Base-by-base conservation (phyloP, 768 basidiomycete genomes). In the Hemileccinum rubropunctum region DNA sequence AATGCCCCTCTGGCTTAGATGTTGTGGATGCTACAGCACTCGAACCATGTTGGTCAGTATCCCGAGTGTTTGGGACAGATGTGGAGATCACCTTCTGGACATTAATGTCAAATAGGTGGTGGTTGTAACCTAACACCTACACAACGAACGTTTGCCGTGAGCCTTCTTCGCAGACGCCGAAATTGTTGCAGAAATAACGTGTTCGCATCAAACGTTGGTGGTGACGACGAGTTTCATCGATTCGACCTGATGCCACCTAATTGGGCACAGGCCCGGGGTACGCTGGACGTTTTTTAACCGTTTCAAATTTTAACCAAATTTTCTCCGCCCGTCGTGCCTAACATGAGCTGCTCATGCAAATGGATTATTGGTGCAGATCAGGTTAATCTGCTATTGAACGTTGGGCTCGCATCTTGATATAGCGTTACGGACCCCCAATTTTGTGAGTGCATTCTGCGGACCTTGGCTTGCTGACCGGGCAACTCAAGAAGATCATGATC, bases 31-130 rank as follows among this genome's bases (percentile, higher is more conserved):
- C 23, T 43, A 63, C 70, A 76, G 76, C 84, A 86, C 60, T 80
- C 84, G 3, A 80, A 88, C 43, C 85, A 89, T 67, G n/a, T 86
- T 18, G 88, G 87, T 3, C 71, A 76, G 46, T 89, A 88, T 64
- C 87, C 88, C 1, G 65, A 67, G 0, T 76, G 76, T 57, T 77
- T 86, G 71, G 70, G 77, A 20, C 71, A 76, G 47, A 76, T 83
- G 20, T 44, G 77, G 78, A 13, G 73, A 78, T 48, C 77, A 81
- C n/a, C 76, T 85, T 39, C 79, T 81, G 0, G 72, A 74, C 37
- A 82, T 80, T 58, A 80, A 82, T 1, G 59, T 71, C 7, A 82
- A 80, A 28, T 83, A 87, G 56, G 60, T 76, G 52, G 70, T 68
- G 0, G 58, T 86, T 30, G 81, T 86, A 34, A 78, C 80, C 85